These are phyloP conservation scores for Penicillium daleae DNA, from an alignment of 495 filamentous ascomycete species.

Conservation along the genomic window DNA sequence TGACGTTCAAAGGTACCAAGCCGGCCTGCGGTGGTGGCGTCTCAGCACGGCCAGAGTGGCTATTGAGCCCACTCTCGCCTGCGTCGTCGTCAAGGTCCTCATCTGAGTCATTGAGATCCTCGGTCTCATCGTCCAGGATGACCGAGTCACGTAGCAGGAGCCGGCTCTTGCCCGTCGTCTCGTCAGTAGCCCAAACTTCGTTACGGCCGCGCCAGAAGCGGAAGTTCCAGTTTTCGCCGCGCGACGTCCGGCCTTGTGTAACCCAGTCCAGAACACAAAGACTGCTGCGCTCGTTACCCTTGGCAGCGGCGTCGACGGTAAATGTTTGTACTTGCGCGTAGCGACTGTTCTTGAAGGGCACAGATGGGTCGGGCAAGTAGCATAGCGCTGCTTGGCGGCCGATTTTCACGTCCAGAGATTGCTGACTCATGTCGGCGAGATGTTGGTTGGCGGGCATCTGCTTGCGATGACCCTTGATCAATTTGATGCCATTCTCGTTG, in stretches of 20 bases:
- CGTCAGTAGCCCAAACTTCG: slow-evolving; percentile 70
- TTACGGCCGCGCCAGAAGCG: slow-evolving; percentile 77
- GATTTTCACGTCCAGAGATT: slow-evolving; percentile 68
- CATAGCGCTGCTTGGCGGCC: slow-evolving; percentile 69
- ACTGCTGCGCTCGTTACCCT: slow-evolving; percentile 45
- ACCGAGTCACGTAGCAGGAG: slow-evolving; percentile 83
- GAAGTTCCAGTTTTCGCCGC: slow-evolving; percentile 90
- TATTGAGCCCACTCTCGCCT: slow-evolving; percentile 12
- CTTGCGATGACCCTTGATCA: slow-evolving; percentile 37
- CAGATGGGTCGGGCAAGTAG: slow-evolving; percentile 92
- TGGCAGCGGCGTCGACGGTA: slow-evolving; percentile 60
- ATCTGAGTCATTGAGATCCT: slow-evolving; percentile 29
- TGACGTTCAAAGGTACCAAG: slow-evolving; percentile 33
- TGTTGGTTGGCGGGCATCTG: slow-evolving; percentile 29
- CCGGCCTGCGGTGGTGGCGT: slow-evolving; percentile 26
- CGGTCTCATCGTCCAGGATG: slow-evolving; percentile 63
- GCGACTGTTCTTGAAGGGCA: slow-evolving; percentile 78
- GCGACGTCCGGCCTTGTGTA: slow-evolving; percentile 78
- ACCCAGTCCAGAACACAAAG: slow-evolving; percentile 94
- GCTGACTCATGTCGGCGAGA: slow-evolving; percentile 61
- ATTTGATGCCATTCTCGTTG: slow-evolving; percentile 28
- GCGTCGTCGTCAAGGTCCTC: slow-evolving; percentile 41
- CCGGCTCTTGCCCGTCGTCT: slow-evolving; percentile 47
- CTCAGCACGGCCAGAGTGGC: slow-evolving; percentile 21
- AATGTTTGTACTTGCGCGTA: slow-evolving; percentile 86